Evolutionary conservation across 352 stramenopile genomes (phyloP).

Genomic region (Thraustotheca clavata): DNA sequence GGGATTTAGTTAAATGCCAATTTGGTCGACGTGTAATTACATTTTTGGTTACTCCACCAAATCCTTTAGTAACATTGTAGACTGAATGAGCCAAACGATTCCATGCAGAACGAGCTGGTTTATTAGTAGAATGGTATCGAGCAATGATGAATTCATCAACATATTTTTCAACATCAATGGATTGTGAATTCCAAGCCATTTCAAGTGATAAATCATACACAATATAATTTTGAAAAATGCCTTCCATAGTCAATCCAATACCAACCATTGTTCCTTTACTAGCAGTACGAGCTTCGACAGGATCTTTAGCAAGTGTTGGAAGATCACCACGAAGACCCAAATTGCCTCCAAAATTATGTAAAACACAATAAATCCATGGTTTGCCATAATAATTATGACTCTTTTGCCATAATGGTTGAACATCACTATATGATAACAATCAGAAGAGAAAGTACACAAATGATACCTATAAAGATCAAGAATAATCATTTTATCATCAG

Average conservation of each 20-base stretch:
- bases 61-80: conserved; percentile 61
- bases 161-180: conserved; percentile 38
- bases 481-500: conserved; percentile 64
- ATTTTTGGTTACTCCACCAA: conserved; percentile 67
- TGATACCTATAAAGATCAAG: conserved; percentile 60
- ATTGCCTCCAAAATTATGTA: conserved; percentile 78
- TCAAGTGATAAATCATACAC: conserved; percentile 71
- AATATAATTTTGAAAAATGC: conserved; percentile 82
- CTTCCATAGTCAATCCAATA: conserved; percentile 74
- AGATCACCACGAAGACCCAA: conserved; percentile 69
- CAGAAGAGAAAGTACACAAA: not conserved
- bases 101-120: conserved; percentile 46
- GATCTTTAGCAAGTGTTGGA: conserved; percentile 42
- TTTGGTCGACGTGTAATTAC: conserved; percentile 57
- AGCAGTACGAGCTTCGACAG: conserved; percentile 31
- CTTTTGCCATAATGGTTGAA: conserved; percentile 54
- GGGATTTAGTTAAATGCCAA: conserved; percentile 50
- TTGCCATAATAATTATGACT: conserved; percentile 77
- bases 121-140: conserved; percentile 52
- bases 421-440: conserved; percentile 29
- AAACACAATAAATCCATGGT: conserved; percentile 76
- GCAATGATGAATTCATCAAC: conserved; percentile 42
- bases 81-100: conserved; percentile 41
- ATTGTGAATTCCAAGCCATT: conserved; percentile 50
- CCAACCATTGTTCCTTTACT: conserved; percentile 66